Percentiles rank a stretch among this genome's conserved stretches.
Evolutionary conservation across 2,329 filamentous ascomycete species (phyloP).

Genomic region (Penicillium sp.): DNA sequence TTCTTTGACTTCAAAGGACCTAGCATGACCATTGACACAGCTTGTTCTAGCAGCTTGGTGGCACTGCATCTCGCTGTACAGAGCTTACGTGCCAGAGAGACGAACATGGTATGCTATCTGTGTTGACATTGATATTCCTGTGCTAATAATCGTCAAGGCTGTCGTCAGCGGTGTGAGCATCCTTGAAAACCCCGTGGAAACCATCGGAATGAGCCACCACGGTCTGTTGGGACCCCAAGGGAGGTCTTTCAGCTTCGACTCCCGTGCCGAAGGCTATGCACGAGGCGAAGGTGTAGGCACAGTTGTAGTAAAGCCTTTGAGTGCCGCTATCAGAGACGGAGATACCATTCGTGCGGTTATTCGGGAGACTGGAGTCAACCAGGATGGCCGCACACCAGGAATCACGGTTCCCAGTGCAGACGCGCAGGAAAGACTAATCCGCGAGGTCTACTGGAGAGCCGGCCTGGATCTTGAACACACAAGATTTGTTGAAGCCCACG

Average conservation of each 20-base stretch:
- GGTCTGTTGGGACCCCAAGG: slow-evolving; percentile 40
- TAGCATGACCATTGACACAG: slow-evolving; percentile 43
- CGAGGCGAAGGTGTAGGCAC: slow-evolving; percentile 37
- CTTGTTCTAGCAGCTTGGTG: slow-evolving; percentile 42
- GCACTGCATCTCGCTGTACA: slow-evolving; percentile 42
- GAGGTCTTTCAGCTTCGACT: slow-evolving; percentile 34
- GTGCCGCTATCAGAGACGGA: slow-evolving; percentile 33
- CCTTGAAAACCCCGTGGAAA: slow-evolving; percentile 36
- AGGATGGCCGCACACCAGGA: slow-evolving; percentile 42
- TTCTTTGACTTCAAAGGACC: slow-evolving; percentile 29
- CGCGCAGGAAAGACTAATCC: slow-evolving; percentile 38
- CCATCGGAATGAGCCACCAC: slow-evolving; percentile 35
- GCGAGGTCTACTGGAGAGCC: slow-evolving; percentile 32
- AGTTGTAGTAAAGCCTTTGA: slow-evolving; percentile 34
- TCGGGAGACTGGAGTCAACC: slow-evolving; percentile 29
- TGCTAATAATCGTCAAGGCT: slow-evolving; percentile 17
- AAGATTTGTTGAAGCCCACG: slow-evolving; percentile 33
- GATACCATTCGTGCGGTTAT: slow-evolving; percentile 39
- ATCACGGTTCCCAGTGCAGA: slow-evolving; percentile 46
- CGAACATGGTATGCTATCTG: slow-evolving; percentile 22
- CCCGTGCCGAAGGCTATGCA: slow-evolving; percentile 36
- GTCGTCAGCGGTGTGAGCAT: slow-evolving; percentile 42
- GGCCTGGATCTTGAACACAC: slow-evolving; percentile 27
- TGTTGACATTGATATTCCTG: not conserved
- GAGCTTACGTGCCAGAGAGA: slow-evolving; percentile 24